These are phyloP conservation scores for Leccinum variabile DNA, from an alignment of 1,284 basidiomycete genomes.

Conservation along the genomic window DNA sequence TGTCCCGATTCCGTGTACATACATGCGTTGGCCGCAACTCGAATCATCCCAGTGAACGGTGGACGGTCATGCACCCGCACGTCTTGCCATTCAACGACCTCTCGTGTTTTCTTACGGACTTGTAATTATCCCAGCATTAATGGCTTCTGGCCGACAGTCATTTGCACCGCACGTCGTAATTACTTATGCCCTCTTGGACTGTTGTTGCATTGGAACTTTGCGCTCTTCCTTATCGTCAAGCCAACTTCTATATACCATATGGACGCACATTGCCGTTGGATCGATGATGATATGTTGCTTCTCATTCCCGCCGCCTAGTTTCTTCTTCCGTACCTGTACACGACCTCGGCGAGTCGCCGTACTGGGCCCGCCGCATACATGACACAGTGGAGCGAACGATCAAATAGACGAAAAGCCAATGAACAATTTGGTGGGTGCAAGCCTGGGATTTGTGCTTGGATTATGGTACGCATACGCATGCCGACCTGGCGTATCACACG, in stretches of 20 bases:
- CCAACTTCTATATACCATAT: background rate
- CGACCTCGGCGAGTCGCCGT: background rate
- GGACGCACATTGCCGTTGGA: background rate
- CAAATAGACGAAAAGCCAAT: background rate
- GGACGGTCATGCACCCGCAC: conserved; percentile 8
- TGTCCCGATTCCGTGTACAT: background rate
- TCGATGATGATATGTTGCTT: background rate
- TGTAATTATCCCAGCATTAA: conserved; percentile 24
- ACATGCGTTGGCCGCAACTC: background rate
- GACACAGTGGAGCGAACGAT: conserved; percentile 2
- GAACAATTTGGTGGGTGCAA: background rate
- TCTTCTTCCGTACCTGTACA: background rate
- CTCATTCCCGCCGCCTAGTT: conserved; percentile 28
- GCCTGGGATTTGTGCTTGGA: background rate
- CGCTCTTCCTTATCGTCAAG: background rate
- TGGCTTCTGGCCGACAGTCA: background rate
- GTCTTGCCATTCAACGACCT: background rate
- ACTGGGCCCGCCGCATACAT: conserved; percentile 3
- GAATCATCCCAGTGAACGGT: conserved; percentile 1
- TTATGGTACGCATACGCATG: background rate
- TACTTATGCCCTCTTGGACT: conserved; percentile 17
- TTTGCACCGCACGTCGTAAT: conserved; percentile 9
- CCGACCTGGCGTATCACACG: background rate
- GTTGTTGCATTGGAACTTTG: conserved; percentile 9
- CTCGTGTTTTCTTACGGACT: conserved; percentile 1